phyloP scores from a whole-genome alignment of 768 basidiomycete species.

The Agaricus subrufescens region DNA sequence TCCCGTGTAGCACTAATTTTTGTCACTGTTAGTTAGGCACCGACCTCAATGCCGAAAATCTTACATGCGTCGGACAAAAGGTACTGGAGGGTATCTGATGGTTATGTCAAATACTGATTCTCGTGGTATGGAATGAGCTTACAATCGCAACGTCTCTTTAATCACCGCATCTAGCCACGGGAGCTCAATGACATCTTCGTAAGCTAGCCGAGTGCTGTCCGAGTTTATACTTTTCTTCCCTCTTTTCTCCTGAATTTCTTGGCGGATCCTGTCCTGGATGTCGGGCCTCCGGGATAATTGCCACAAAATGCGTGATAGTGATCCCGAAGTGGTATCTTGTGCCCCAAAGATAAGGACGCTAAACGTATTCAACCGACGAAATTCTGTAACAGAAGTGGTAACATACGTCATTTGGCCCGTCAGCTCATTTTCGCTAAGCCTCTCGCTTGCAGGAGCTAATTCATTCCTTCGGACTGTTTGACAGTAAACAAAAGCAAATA shows the following conservation, averaged over 20 bases:
- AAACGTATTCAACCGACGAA: not conserved
- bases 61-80: conserved; percentile 41
- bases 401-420: conserved; percentile 47
- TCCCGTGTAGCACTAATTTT: conserved; percentile 36
- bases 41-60: conserved; percentile 11
- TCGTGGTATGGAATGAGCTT: conserved; percentile 11
- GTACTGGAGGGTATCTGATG: conserved; percentile 40
- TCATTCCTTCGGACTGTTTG: conserved; percentile 34
- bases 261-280: conserved; percentile 32
- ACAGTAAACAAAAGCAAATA: not conserved
- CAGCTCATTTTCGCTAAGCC: conserved; percentile 38
- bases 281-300: conserved; percentile 31
- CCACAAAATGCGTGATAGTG: conserved; percentile 37
- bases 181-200: conserved; percentile 32
- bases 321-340: conserved; percentile 44
- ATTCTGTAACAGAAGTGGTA: not conserved
- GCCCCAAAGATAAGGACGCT: conserved; percentile 48
- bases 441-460: conserved; percentile 24
- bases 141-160: conserved; percentile 44
- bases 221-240: conserved; percentile 8
- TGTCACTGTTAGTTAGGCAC: not conserved
- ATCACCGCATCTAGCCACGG: conserved; percentile 42
- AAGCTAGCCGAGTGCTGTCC: conserved; percentile 19
- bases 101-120: not conserved
- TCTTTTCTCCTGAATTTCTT: conserved; percentile 29